Conservation (phyloP, 2,329 filamentous ascomycete species). For the Biscogniauxia marginata region DNA sequence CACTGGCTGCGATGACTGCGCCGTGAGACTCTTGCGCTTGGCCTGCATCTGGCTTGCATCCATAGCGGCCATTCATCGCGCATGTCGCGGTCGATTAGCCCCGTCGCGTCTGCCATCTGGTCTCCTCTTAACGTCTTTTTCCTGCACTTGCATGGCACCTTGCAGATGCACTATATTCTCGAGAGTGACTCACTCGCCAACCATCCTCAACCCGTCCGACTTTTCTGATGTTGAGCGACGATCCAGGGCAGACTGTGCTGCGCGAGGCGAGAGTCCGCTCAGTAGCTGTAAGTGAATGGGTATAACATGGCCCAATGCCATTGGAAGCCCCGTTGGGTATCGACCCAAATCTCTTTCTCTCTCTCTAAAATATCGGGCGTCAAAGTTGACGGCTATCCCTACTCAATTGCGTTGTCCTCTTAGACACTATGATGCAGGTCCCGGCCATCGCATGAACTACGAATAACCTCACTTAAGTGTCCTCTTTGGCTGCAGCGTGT, state of each 20-base stretch:
- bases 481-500: conserved; percentile 20
- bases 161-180: conserved; percentile 28
- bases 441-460: conserved; percentile 31
- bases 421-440: conserved; percentile 21
- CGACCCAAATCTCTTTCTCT: conserved; percentile 22
- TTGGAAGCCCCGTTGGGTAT: conserved; percentile 22
- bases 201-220: conserved; percentile 25
- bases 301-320: conserved; percentile 32
- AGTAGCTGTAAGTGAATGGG: conserved; percentile 18
- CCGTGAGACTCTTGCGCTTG: conserved; percentile 28
- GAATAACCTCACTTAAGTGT: conserved; percentile 33
- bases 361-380: conserved; percentile 23
- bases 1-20: conserved; percentile 27
- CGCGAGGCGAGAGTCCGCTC: conserved; percentile 1
- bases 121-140: conserved; percentile 19
- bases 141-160: conserved; percentile 28
- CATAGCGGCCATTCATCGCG: conserved; percentile 31
- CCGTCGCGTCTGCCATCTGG: conserved; percentile 30
- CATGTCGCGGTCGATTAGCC: conserved; percentile 28
- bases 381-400: conserved; percentile 21
- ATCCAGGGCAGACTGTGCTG: conserved; percentile 15
- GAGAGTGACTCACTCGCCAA: conserved; percentile 34
- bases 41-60: conserved; percentile 7
- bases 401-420: conserved; percentile 19
- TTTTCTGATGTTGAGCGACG: conserved; percentile 27